Percentiles rank a stretch among this genome's conserved stretches.
Evolutionary conservation across 768 basidiomycete species (phyloP).

Genomic region (Exidia glandulosa): DNA sequence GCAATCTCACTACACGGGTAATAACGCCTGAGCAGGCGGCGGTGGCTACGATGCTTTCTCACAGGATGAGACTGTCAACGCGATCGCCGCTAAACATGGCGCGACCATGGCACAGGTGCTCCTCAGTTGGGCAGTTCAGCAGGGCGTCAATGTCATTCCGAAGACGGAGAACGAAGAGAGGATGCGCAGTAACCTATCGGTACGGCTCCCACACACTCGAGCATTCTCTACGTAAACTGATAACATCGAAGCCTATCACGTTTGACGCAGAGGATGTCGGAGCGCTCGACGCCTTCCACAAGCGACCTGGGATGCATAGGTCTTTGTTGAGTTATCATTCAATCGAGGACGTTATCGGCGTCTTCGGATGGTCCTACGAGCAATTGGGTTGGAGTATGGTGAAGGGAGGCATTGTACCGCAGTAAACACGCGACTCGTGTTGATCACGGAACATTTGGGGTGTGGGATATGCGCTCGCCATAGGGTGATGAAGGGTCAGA

Average conservation of each 20-base stretch:
- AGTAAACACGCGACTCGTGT: too few relatives aligned
- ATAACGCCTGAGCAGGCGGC: neutral
- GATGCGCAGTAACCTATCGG: neutral
- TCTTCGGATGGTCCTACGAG: neutral
- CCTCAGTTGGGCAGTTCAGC: neutral
- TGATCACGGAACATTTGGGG: too few relatives aligned
- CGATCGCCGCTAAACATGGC: neutral
- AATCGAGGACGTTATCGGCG: neutral
- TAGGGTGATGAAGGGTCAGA: too few relatives aligned
- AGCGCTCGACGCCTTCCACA: neutral
- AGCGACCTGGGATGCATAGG: neutral
- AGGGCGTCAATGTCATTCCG: neutral
- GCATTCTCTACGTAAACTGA: neutral
- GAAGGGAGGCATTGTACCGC: neutral
- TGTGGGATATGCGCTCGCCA: too few relatives aligned
- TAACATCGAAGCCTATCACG: neutral
- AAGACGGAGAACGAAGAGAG: neutral
- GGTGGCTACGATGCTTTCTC: neutral
- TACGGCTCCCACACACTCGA: neutral
- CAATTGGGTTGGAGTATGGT: neutral
- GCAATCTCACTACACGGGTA: neutral
- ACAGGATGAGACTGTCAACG: neutral
- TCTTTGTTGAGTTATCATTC: neutral
- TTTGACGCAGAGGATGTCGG: neutral
- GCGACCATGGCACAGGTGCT: neutral